Evolutionary conservation across 345 rosid species (phyloP), one percentile per base, ranked within the genome.

Genomic region (Lumnitzera littorea): DNA sequence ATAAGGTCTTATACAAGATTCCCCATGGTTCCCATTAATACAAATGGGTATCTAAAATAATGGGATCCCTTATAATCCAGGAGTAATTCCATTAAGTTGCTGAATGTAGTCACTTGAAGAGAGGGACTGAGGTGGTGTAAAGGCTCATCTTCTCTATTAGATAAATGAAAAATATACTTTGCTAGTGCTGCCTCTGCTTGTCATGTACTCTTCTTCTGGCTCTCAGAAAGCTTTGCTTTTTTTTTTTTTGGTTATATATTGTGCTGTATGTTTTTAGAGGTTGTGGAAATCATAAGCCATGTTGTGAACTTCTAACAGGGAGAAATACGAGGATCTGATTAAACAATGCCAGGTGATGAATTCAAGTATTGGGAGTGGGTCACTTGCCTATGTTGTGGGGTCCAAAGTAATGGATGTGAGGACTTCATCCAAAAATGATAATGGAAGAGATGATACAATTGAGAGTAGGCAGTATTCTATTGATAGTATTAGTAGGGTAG

Each of bases 371-470:
- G 98, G 98, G 73, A 88, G 95, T 66, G 98, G 98, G 51, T 69
- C 83, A 50, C 96, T 91, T 79, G 98, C 98, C 11, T 88, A 80
- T 78, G 80, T 76, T 56, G 95, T 86, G 71, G 96, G 98, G 36
- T 88, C 98, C 65, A 91, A 91, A 74, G 88, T 91, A 69, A 82
- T 91, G 98, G 98, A 91, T 71, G 80, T 86, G 81, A 78, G 98
- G 75, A 82, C 82, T 68, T 73, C 86, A 55, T 88, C 88, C 73
- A 91, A 83, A 66, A 81, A 75, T 82, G 94, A 77, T 58, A 25
- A 55, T 3, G 74, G 46, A 48, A 76, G 64, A 62, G 88, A 74
- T 78, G 72, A 66, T 64, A 66, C 77, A 57, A 69, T 65, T 67
- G 79, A 76, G 74, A 63, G 60, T 72, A 69, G 73, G 64, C 71